These are phyloP conservation scores for Margaritispora aquatica DNA, from an alignment of 495 filamentous ascomycete species.

Conservation along the genomic window DNA sequence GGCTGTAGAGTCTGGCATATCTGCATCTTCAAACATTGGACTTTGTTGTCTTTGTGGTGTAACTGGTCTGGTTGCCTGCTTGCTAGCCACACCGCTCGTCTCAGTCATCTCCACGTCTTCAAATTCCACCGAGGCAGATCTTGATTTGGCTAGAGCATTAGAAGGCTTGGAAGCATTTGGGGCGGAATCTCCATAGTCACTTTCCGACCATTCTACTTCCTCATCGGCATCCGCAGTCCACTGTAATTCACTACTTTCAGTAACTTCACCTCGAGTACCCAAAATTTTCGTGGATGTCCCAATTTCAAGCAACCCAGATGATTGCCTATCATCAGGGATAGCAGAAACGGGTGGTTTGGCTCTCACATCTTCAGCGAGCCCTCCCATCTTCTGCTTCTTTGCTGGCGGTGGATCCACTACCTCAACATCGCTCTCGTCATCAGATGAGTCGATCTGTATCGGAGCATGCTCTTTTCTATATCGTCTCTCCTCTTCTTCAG, in stretches of 20 bases:
- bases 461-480: constrained; percentile 19
- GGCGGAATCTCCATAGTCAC: constrained; percentile 28
- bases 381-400: constrained; percentile 10
- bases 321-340: constrained; percentile 15
- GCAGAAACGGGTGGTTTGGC: constrained; percentile 33
- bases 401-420: constrained; percentile 38
- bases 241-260: neutral
- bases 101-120: constrained; percentile 31
- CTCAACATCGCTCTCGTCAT: constrained; percentile 48
- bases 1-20: constrained; percentile 4
- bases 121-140: constrained; percentile 22
- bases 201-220: constrained; percentile 37
- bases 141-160: neutral
- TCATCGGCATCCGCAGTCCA: constrained; percentile 19
- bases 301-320: neutral
- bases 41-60: constrained; percentile 7
- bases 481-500: constrained; percentile 38
- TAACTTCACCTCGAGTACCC: neutral
- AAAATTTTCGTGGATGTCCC: neutral
- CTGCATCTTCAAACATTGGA: constrained; percentile 27
- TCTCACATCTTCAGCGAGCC: constrained; percentile 20
- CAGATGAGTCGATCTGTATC: constrained; percentile 27
- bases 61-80: constrained; percentile 5
- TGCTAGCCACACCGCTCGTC: neutral
- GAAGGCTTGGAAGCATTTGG: neutral